Evolutionary conservation across 169 alveolate species (phyloP).

Genomic region (Plasmodium vinckei): DNA sequence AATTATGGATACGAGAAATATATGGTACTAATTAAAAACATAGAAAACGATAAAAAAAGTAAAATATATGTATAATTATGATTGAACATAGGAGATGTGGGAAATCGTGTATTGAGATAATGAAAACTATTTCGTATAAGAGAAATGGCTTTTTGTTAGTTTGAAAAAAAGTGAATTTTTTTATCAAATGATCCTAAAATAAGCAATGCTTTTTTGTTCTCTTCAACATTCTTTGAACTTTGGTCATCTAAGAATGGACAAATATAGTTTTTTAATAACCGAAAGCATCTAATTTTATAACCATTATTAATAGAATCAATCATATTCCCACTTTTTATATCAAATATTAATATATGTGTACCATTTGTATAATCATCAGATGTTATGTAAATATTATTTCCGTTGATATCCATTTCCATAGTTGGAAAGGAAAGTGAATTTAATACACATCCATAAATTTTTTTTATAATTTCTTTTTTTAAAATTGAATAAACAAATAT

Average conservation of each 20-base stretch:
- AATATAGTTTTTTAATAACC: constrained; percentile 40
- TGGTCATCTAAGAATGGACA: constrained; percentile 44
- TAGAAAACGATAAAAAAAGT: no score
- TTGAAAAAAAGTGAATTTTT: constrained; percentile 60
- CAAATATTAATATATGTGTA: constrained; percentile 65
- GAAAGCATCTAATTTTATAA: constrained; percentile 67
- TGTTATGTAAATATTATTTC: constrained; percentile 63
- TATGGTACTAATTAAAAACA: no score
- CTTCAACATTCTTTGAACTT: constrained; percentile 43
- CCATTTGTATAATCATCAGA: constrained; percentile 65
- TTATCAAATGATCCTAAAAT: constrained; percentile 71
- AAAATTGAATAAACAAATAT: constrained; percentile 65
- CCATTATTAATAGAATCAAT: constrained; percentile 65
- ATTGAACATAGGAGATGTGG: no score
- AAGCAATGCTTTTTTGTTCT: constrained; percentile 55
- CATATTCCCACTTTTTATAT: constrained; percentile 72
- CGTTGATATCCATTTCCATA: constrained; percentile 47
- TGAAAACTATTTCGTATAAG: no score
- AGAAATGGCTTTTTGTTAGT: constrained; percentile 7
- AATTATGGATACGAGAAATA: no score
- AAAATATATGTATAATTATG: no score
- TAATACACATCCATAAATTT: constrained; percentile 73
- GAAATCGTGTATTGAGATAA: no score
- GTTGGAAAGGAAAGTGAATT: constrained; percentile 70
- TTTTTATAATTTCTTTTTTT: constrained; percentile 30